phyloP scores from a whole-genome alignment of 176 grass and related monocot genomes.

The Oryza meyeriana region DNA sequence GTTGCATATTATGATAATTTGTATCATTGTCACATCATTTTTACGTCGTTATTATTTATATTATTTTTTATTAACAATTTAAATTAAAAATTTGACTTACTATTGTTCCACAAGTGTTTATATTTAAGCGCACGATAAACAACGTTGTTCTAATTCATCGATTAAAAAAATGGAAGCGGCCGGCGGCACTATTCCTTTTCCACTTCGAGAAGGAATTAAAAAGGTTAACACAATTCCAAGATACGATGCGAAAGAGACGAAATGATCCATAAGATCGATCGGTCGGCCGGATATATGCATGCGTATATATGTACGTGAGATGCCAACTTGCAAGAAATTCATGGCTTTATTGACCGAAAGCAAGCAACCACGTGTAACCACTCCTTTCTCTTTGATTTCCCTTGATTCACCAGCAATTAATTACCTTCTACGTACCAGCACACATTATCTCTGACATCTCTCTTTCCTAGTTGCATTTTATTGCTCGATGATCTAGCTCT shows the following conservation, averaged over 20 bases:
- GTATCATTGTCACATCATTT: too few relatives aligned
- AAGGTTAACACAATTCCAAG: background rate
- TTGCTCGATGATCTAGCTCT: background rate
- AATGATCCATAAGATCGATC: background rate
- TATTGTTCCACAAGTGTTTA: too few relatives aligned
- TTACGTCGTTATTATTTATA: too few relatives aligned
- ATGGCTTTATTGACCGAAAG: conserved; percentile 29
- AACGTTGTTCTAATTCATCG: too few relatives aligned
- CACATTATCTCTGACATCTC: background rate
- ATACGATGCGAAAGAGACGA: background rate
- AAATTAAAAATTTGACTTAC: too few relatives aligned
- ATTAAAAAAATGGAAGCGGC: too few relatives aligned
- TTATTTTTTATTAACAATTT: too few relatives aligned
- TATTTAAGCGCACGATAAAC: too few relatives aligned
- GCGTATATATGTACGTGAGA: background rate
- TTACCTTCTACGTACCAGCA: background rate
- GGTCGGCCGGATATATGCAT: background rate
- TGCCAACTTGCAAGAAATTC: background rate
- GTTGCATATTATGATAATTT: too few relatives aligned
- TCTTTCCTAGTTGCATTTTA: background rate
- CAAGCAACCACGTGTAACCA: background rate
- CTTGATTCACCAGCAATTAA: background rate
- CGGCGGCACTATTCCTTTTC: background rate
- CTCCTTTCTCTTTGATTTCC: background rate
- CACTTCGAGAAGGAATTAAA: background rate